Evolutionary conservation across 495 filamentous ascomycete species (phyloP).

Genomic region (Aspergillus saccharolyticus): DNA sequence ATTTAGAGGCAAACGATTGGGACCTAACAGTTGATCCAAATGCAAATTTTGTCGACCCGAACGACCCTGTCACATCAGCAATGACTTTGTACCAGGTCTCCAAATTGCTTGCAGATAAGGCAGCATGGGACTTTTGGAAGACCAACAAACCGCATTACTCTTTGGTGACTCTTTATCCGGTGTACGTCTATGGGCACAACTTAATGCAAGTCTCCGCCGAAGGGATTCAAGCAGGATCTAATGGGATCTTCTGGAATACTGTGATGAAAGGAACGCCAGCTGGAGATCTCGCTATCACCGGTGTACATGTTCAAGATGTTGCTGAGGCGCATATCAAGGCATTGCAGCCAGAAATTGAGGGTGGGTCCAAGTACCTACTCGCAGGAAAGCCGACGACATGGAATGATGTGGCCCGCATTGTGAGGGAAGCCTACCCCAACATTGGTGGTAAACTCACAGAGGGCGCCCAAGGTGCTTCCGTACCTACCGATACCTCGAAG

Average conservation of each 20-base stretch:
- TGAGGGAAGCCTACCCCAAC: conserved; percentile 27
- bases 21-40: conserved; percentile 23
- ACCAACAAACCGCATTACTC: conserved; percentile 23
- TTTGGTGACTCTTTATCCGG: conserved; percentile 26
- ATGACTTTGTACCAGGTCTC: conserved; percentile 26
- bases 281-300: conserved; percentile 9
- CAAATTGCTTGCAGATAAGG: conserved; percentile 29
- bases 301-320: conserved; percentile 41
- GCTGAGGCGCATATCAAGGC: conserved; percentile 32
- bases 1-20: conserved; percentile 29
- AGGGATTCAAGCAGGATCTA: conserved; percentile 15
- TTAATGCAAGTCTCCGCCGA: conserved; percentile 24
- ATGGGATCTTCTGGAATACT: conserved; percentile 17
- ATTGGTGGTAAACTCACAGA: conserved; percentile 20
- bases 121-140: conserved; percentile 22
- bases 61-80: conserved; percentile 11
- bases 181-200: conserved; percentile 30
- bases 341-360: conserved; percentile 19
- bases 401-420: conserved; percentile 26
- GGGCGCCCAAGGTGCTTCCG: conserved; percentile 25
- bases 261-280: conserved; percentile 17
- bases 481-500: conserved; percentile 53
- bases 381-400: conserved; percentile 18
- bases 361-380: conserved; percentile 28
- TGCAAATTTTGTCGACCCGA: conserved; percentile 16